Percentiles rank a stretch among this genome's conserved stretches.
phyloP scores from a whole-genome alignment of 164 flowering plant species.

The Dillenia suffruticosa region DNA sequence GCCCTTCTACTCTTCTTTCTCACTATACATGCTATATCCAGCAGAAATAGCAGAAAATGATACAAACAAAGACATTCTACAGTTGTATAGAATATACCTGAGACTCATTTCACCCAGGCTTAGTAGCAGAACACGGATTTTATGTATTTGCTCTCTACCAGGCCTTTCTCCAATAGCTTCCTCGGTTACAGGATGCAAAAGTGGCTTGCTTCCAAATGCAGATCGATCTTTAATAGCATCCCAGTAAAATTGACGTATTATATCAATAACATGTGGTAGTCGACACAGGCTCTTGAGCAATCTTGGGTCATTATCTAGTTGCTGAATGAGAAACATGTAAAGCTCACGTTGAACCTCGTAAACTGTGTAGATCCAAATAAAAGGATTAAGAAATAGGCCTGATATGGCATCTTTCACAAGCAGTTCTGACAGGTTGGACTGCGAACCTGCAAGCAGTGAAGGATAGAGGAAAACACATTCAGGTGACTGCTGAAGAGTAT shows the following conservation, averaged over 20 bases:
- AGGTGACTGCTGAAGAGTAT: neutral
- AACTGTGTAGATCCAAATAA: conserved; percentile 72
- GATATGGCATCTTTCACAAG: conserved; percentile 81
- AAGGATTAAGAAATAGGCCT: conserved; percentile 79
- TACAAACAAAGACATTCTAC: neutral
- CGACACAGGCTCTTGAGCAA: conserved; percentile 65
- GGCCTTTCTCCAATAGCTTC: conserved; percentile 74
- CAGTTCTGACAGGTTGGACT: conserved; percentile 70
- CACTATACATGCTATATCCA: neutral
- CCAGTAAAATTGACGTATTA: conserved; percentile 78
- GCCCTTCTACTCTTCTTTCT: no score
- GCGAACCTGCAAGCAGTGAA: conserved; percentile 5
- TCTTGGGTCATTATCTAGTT: conserved; percentile 85
- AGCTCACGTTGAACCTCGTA: conserved; percentile 90
- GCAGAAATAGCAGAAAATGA: neutral
- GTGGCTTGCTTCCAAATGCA: conserved; percentile 56
- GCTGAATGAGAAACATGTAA: conserved; percentile 90
- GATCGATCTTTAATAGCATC: conserved; percentile 46
- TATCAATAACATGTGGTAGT: conserved; percentile 80
- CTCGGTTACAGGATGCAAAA: conserved; percentile 49
- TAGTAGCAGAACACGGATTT: conserved; percentile 89
- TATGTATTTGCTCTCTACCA: conserved; percentile 68
- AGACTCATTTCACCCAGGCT: conserved; percentile 99
- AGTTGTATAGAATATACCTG: conserved; percentile 39
- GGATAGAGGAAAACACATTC: neutral